Percentiles rank a stretch among this genome's conserved stretches.
These are phyloP conservation scores for Plasmodium relictum DNA, from an alignment of 169 alveolate genomes.

Conservation along the genomic window DNA sequence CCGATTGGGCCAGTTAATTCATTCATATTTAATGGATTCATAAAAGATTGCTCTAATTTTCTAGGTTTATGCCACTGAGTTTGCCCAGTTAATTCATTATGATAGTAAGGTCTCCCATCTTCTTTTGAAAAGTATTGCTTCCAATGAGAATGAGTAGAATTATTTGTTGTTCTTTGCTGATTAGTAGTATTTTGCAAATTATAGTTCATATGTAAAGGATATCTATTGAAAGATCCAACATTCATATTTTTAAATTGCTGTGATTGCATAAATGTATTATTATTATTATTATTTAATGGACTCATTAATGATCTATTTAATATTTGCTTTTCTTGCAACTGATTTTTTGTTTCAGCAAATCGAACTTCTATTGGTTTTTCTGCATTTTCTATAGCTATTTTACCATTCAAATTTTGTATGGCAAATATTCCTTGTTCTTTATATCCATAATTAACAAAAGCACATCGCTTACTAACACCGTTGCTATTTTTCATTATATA, in stretches of 20 bases:
- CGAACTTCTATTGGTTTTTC: slow-evolving; percentile 92
- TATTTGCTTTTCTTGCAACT: slow-evolving; percentile 61
- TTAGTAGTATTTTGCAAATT: slow-evolving; percentile 45
- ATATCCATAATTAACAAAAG: slow-evolving; percentile 89
- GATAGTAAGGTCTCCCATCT: slow-evolving; percentile 90
- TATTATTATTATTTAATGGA: slow-evolving; percentile 39
- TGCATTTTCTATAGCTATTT: slow-evolving; percentile 87
- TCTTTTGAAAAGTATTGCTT: slow-evolving; percentile 73
- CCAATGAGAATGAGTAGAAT: slow-evolving; percentile 49
- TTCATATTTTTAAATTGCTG: slow-evolving; percentile 63
- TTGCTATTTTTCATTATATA: slow-evolving; percentile 89
- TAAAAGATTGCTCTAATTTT: slow-evolving; percentile 83
- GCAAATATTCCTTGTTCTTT: slow-evolving; percentile 93
- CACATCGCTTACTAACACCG: slow-evolving; percentile 92
- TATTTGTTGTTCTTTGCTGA: slow-evolving; percentile 41
- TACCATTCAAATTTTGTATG: slow-evolving; percentile 86
- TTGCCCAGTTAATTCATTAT: slow-evolving; percentile 88
- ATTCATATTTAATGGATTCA: slow-evolving; percentile 60
- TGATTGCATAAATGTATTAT: slow-evolving; percentile 31
- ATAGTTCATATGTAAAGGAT: slow-evolving; percentile 61
- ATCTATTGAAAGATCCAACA: slow-evolving; percentile 40
- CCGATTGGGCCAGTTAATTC: slow-evolving; percentile 92
- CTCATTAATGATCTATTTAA: slow-evolving; percentile 39
- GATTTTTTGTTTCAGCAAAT: slow-evolving; percentile 89
- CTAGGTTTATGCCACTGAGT: slow-evolving; percentile 94